These are phyloP conservation scores for Camelina neglecta DNA, from an alignment of 345 rosid species.

Conservation along the genomic window DNA sequence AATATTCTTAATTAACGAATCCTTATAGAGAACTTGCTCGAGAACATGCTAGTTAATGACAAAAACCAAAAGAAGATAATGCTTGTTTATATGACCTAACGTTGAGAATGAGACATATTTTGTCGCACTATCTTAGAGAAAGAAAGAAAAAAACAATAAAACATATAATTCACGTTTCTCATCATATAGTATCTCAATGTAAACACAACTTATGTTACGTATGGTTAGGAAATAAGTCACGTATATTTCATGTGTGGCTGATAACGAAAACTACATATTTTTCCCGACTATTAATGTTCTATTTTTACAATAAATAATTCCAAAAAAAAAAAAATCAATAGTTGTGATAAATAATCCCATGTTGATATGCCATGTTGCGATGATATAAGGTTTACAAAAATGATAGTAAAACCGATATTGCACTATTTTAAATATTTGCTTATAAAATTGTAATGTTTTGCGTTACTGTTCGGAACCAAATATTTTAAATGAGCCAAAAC, in stretches of 20 bases:
- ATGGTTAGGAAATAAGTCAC: conserved; percentile 17
- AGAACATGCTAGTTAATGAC: not conserved
- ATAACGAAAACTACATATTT: conserved; percentile 6
- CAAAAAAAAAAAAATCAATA: no score
- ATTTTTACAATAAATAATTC: not conserved
- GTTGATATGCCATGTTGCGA: no score
- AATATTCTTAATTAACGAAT: not conserved
- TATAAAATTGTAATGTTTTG: no score
- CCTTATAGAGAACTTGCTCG: not conserved
- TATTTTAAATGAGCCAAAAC: not conserved
- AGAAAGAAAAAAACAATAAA: not conserved
- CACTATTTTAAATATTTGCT: no score
- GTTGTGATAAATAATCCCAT: no score
- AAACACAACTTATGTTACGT: not conserved
- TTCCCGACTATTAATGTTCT: not conserved
- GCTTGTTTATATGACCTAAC: conserved; percentile 14
- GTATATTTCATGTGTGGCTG: conserved; percentile 23
- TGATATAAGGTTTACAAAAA: no score
- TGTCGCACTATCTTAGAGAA: conserved; percentile 7
- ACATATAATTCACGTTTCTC: not conserved
- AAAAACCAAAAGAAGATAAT: not conserved
- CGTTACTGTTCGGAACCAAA: not conserved
- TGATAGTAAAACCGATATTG: no score
- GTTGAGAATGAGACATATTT: conserved; percentile 1
- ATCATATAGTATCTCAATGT: not conserved